Evolutionary conservation across 768 basidiomycete species (phyloP).

Genomic region (Termitomyces bulborhizus): DNA sequence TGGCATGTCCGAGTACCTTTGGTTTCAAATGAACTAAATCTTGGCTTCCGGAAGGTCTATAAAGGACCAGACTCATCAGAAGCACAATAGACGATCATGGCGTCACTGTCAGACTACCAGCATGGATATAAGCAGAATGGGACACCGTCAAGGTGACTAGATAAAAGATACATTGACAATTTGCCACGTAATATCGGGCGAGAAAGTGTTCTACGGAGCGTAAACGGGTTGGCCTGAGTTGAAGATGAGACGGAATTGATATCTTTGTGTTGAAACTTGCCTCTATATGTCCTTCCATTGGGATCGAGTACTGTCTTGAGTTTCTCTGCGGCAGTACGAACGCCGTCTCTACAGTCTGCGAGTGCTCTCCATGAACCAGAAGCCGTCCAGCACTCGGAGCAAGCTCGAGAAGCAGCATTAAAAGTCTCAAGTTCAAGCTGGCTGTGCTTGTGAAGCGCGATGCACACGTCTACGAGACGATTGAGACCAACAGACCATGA

Average conservation of each 20-base stretch:
- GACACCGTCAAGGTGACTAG: not conserved
- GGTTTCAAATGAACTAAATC: not conserved
- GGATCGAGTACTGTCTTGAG: slow-evolving; percentile 53
- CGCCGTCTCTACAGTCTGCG: slow-evolving; percentile 55
- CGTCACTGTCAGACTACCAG: not conserved
- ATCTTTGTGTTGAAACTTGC: slow-evolving; percentile 15
- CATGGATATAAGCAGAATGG: not conserved
- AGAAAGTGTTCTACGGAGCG: slow-evolving; percentile 21
- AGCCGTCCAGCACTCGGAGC: slow-evolving; percentile 78
- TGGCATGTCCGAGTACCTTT: not conserved
- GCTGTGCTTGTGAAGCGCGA: slow-evolving; percentile 58
- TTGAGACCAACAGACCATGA: slow-evolving; percentile 67
- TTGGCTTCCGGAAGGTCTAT: not conserved
- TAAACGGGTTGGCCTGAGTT: slow-evolving; percentile 30
- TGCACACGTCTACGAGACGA: slow-evolving; percentile 63
- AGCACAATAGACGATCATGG: not conserved
- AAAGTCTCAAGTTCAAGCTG: slow-evolving; percentile 77
- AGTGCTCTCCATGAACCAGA: slow-evolving; percentile 65
- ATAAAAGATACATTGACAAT: not conserved
- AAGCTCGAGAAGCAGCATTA: slow-evolving; percentile 60
- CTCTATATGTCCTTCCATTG: slow-evolving; percentile 45
- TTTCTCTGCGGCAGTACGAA: slow-evolving; percentile 54
- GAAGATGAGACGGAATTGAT: slow-evolving; percentile 6
- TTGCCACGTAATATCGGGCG: not conserved
- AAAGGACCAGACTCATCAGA: not conserved